Percentiles rank a stretch among this genome's conserved stretches.
These are phyloP conservation scores for Trichoderma pleuroti DNA, from an alignment of 2,329 filamentous ascomycete genomes.

Conservation along the genomic window DNA sequence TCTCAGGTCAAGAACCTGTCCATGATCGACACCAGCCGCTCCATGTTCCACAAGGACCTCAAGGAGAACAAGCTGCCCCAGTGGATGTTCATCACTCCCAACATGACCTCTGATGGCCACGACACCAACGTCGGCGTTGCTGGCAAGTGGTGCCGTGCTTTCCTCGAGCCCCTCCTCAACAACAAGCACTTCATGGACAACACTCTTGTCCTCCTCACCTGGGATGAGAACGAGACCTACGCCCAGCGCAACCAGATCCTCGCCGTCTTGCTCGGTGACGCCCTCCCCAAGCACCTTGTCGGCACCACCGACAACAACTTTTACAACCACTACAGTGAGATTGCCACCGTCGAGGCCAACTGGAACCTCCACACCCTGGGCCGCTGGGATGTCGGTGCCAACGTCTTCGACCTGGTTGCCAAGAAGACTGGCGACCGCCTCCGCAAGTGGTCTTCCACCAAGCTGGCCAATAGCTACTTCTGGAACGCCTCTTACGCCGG, in stretches of 20 bases:
- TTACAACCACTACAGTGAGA: slow-evolving; percentile 70
- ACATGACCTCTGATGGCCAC: slow-evolving; percentile 75
- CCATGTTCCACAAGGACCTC: slow-evolving; percentile 65
- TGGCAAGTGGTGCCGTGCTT: slow-evolving; percentile 63
- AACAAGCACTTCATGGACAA: slow-evolving; percentile 70
- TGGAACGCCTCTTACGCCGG: slow-evolving; percentile 56
- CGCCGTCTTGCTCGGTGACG: slow-evolving; percentile 69
- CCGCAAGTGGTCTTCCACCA: slow-evolving; percentile 35
- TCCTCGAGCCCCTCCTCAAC: slow-evolving; percentile 66
- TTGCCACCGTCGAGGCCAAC: slow-evolving; percentile 66
- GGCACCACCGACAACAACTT: slow-evolving; percentile 67
- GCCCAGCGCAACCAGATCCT: slow-evolving; percentile 64
- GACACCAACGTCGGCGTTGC: slow-evolving; percentile 68
- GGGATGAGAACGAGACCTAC: slow-evolving; percentile 75
- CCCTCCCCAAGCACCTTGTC: slow-evolving; percentile 60
- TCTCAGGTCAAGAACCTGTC: slow-evolving; percentile 69
- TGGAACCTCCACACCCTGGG: slow-evolving; percentile 67
- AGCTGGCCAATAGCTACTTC: slow-evolving; percentile 41
- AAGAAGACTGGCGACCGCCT: slow-evolving; percentile 55
- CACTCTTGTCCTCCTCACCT: slow-evolving; percentile 72
- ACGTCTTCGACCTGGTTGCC: slow-evolving; percentile 62
- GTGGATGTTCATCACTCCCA: slow-evolving; percentile 68
- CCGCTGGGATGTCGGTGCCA: slow-evolving; percentile 69
- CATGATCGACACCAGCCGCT: slow-evolving; percentile 39
- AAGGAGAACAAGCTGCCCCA: slow-evolving; percentile 62